These are phyloP conservation scores for Podaxis rugospora DNA, from an alignment of 768 basidiomycete species.

Conservation along the genomic window DNA sequence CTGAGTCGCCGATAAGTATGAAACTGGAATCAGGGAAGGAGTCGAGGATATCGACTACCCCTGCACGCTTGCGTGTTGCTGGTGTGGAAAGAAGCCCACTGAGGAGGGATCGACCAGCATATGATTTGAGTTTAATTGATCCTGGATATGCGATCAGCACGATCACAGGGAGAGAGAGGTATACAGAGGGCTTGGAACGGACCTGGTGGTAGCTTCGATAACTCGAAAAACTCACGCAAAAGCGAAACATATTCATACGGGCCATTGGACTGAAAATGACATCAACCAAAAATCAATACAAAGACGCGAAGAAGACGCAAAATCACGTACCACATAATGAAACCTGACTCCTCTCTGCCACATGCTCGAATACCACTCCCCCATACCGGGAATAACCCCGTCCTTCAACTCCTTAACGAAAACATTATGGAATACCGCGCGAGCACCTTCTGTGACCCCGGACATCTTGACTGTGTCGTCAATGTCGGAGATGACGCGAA, in stretches of 20 bases:
- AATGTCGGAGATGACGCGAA: constrained; percentile 88
- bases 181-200: background rate
- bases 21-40: constrained; percentile 73
- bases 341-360: constrained; percentile 71
- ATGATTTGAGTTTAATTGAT: constrained; percentile 80
- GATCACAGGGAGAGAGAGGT: background rate
- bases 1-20: constrained; percentile 86
- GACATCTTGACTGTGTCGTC: constrained; percentile 90
- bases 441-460: constrained; percentile 72
- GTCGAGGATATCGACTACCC: constrained; percentile 73
- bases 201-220: constrained; percentile 68
- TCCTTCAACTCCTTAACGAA: constrained; percentile 85
- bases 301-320: constrained; percentile 24
- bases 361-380: constrained; percentile 69
- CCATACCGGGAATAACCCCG: constrained; percentile 77
- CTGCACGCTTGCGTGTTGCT: constrained; percentile 76
- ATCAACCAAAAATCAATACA: background rate
- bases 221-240: constrained; percentile 66
- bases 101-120: constrained; percentile 79
- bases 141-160: constrained; percentile 30
- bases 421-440: constrained; percentile 84
- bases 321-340: constrained; percentile 70
- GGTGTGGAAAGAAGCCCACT: constrained; percentile 80
- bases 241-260: constrained; percentile 83
- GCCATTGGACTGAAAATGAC: constrained; percentile 65